Evolutionary conservation across 371 early-diverging fungal species (phyloP).

Genomic region (Mortierella sp.): DNA sequence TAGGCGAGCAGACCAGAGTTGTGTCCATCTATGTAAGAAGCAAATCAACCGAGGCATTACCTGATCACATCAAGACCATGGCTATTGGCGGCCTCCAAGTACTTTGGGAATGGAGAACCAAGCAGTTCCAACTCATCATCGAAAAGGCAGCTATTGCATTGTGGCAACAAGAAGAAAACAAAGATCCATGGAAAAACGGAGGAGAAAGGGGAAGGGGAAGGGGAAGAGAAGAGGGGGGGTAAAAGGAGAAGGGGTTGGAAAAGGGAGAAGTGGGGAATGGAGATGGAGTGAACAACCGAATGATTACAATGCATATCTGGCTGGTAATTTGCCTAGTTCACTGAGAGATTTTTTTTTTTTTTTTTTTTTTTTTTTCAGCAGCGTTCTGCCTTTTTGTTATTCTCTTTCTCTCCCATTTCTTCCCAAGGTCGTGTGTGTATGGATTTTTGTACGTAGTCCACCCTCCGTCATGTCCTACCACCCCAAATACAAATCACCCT

Average conservation of each 20-base stretch:
- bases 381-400: no score
- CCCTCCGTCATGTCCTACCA: not conserved
- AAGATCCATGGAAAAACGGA: constrained; percentile 7
- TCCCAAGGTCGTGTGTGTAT: no score
- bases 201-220: not conserved
- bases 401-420: not conserved
- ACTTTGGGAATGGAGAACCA: constrained; percentile 77
- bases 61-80: constrained; percentile 66
- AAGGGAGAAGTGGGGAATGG: not conserved
- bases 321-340: no score
- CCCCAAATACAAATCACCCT: not conserved
- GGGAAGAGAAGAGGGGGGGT: not conserved
- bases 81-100: constrained; percentile 64
- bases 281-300: not conserved
- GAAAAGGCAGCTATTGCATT: constrained; percentile 69
- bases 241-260: not conserved
- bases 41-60: constrained; percentile 14
- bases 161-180: constrained; percentile 10
- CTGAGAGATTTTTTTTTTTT: no score
- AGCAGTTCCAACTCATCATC: constrained; percentile 76
- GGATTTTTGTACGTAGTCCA: not conserved
- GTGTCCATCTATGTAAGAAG: no score
- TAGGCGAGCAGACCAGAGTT: not conserved
- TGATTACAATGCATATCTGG: no score
- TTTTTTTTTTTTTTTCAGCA: no score